Conservation (phyloP, 164 flowering plant species). For the Aristolochia fimbriata region DNA sequence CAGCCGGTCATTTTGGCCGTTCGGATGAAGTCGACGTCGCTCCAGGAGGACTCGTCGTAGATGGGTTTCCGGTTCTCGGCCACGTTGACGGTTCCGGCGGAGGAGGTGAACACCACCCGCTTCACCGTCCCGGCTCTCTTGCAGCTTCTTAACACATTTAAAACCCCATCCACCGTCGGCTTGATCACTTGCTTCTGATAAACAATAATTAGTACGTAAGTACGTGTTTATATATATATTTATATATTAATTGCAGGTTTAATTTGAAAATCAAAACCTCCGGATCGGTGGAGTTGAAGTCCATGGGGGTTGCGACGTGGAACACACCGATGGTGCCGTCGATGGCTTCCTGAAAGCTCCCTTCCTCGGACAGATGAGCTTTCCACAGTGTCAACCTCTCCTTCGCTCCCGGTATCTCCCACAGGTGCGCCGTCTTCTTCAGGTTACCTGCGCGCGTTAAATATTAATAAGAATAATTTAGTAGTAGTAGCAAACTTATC, state of each 20-base stretch:
- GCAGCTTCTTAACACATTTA: conserved; percentile 22
- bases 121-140: conserved; percentile 17
- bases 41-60: conserved; percentile 21
- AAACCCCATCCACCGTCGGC: conserved; percentile 21
- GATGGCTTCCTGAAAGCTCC: conserved; percentile 19
- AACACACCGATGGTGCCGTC: conserved; percentile 14
- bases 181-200: conserved; percentile 28
- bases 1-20: conserved; percentile 22
- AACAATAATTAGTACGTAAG: too few species aligned
- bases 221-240: too few species aligned
- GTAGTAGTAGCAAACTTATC: too few species aligned
- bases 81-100: conserved; percentile 20
- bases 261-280: conserved; percentile 12
- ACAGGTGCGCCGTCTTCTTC: conserved; percentile 17
- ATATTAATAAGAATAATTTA: too few species aligned
- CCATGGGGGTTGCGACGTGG: conserved; percentile 25
- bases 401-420: conserved; percentile 12
- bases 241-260: too few species aligned
- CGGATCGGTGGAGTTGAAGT: conserved; percentile 18
- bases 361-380: conserved; percentile 18
- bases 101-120: conserved; percentile 23
- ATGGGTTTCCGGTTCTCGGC: conserved; percentile 6
- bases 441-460: neutral
- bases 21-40: conserved; percentile 16
- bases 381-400: conserved; percentile 17